These are phyloP conservation scores for Epicoccum nigrum DNA, from an alignment of 2,329 filamentous ascomycete genomes.

Conservation along the genomic window DNA sequence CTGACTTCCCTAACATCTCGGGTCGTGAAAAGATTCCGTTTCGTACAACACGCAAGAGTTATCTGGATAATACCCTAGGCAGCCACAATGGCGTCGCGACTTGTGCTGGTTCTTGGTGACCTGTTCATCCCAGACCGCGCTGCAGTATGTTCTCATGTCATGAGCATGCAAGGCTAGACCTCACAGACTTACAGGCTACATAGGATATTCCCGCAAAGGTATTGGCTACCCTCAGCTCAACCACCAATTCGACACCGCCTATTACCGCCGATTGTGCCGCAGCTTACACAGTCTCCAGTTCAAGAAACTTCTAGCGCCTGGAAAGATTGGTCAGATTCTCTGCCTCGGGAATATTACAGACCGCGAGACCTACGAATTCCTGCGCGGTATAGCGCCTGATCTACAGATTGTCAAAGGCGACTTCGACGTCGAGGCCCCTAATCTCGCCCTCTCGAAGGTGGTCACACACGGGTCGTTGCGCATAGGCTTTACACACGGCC, in stretches of 20 bases:
- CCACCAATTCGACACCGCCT: background rate
- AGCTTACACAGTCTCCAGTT: conserved; percentile 39
- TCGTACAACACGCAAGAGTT: background rate
- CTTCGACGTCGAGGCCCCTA: conserved; percentile 71
- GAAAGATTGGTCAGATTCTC: conserved; percentile 64
- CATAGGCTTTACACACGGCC: conserved; percentile 73
- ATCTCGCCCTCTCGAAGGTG: conserved; percentile 69
- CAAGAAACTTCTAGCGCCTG: conserved; percentile 64
- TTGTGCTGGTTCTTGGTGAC: conserved; percentile 51
- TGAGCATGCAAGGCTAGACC: conserved; percentile 27
- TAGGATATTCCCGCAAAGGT: conserved; percentile 53
- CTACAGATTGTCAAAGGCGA: conserved; percentile 74
- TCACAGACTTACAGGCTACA: conserved; percentile 46
- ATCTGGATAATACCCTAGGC: background rate
- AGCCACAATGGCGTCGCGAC: conserved; percentile 49
- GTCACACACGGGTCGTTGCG: conserved; percentile 71
- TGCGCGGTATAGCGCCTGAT: conserved; percentile 63
- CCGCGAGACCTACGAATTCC: conserved; percentile 63
- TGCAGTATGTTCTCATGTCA: conserved; percentile 38
- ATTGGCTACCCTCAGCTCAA: conserved; percentile 17
- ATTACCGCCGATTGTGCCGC: background rate
- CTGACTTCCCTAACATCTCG: background rate
- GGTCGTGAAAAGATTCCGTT: background rate
- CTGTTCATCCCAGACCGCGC: conserved; percentile 53
- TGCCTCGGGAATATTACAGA: conserved; percentile 65